Percentiles rank a stretch among this genome's conserved stretches.
Evolutionary conservation across 1,284 basidiomycete species (phyloP).

Genomic region (Xanthoconium separans): DNA sequence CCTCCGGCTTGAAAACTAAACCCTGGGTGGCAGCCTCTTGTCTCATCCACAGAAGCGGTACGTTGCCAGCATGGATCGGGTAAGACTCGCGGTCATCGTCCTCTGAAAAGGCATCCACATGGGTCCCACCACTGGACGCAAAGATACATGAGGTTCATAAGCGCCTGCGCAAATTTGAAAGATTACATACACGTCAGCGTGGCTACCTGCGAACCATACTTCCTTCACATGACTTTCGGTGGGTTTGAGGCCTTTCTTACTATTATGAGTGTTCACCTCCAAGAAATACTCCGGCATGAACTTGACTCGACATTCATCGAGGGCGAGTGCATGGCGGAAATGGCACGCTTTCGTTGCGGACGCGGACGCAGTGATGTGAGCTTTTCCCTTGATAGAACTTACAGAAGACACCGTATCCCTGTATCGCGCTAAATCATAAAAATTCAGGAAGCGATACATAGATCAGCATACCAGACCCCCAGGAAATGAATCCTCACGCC

Average conservation of each 20-base stretch:
- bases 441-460: too few species aligned
- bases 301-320: too few species aligned
- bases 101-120: too few species aligned
- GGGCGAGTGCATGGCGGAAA: too few species aligned
- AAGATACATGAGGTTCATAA: not conserved
- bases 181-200: not conserved
- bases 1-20: not conserved
- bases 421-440: not conserved
- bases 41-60: constrained; percentile 19
- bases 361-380: constrained; percentile 15
- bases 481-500: constrained; percentile 35
- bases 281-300: too few species aligned
- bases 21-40: constrained; percentile 5
- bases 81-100: too few species aligned
- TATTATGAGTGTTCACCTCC: too few species aligned
- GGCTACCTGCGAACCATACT: too few species aligned
- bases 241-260: too few species aligned
- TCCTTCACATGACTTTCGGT: too few species aligned
- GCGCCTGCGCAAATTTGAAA: not conserved
- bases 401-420: constrained; percentile 38
- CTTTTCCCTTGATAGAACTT: constrained; percentile 6
- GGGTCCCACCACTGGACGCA: not conserved
- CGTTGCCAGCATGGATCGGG: constrained; percentile 13
- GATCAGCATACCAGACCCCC: constrained; percentile 34
- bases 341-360: constrained; percentile 10